Evolutionary conservation across 2,329 filamentous ascomycete genomes (phyloP).

Genomic region (Onygenales sp.): DNA sequence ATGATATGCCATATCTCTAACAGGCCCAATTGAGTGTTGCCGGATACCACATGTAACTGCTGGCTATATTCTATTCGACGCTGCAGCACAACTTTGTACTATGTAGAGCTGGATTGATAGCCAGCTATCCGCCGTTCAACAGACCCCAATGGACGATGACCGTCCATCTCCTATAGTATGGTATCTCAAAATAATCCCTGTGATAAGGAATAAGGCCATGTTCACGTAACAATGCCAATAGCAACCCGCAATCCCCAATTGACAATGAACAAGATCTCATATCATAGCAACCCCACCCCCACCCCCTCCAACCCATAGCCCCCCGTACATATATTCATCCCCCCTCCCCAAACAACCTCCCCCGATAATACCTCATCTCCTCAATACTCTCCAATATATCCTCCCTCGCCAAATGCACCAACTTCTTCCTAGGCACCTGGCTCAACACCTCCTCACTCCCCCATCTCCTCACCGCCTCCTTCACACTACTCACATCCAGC

Average conservation of each 20-base stretch:
- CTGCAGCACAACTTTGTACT: too few relatives aligned
- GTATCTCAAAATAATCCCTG: too few relatives aligned
- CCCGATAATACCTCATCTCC: conserved; percentile 76
- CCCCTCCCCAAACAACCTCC: conserved; percentile 50
- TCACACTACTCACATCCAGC: conserved; percentile 82
- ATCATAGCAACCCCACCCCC: neutral
- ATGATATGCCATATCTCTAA: neutral
- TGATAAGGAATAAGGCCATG: neutral
- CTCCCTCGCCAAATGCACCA: conserved; percentile 69
- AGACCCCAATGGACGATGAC: too few relatives aligned
- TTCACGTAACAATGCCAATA: neutral
- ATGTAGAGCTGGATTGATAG: too few relatives aligned
- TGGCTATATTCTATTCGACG: too few relatives aligned
- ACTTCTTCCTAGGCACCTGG: conserved; percentile 61
- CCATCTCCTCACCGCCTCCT: conserved; percentile 84
- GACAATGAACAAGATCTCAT: too few relatives aligned
- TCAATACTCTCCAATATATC: conserved; percentile 94
- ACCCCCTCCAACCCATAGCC: neutral
- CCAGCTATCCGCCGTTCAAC: too few relatives aligned
- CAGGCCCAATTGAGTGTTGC: too few relatives aligned
- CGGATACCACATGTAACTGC: too few relatives aligned
- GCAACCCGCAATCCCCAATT: neutral
- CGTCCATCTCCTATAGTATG: too few relatives aligned
- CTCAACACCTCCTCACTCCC: conserved; percentile 51
- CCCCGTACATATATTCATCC: neutral